A percentile compares a stretch with the other conserved stretches of the same genome.
phyloP scores from a whole-genome alignment of 306 rosid species.

The Ormosia semicastrata region DNA sequence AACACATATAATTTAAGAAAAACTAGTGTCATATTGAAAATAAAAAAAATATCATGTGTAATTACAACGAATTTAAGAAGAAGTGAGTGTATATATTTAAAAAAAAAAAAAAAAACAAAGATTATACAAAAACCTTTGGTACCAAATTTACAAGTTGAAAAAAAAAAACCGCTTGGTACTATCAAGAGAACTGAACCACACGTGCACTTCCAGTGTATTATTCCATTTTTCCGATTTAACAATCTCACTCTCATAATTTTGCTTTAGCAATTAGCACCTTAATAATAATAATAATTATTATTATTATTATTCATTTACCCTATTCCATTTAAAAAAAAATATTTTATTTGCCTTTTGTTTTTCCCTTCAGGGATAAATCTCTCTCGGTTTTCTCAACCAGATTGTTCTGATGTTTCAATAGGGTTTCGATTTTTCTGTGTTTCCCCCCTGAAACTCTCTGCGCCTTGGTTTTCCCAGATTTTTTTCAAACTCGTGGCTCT shows the following conservation, averaged over 20 bases:
- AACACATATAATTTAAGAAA: too few relatives aligned
- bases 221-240: not conserved
- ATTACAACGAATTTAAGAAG: too few relatives aligned
- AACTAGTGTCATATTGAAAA: too few relatives aligned
- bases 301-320: not conserved
- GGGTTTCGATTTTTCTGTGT: constrained; percentile 42
- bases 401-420: constrained; percentile 30
- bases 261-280: not conserved
- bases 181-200: not conserved
- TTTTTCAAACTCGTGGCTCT: constrained; percentile 36
- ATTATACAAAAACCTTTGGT: too few relatives aligned
- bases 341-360: not conserved
- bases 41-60: too few relatives aligned
- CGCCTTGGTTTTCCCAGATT: constrained; percentile 15
- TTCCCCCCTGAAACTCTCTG: not conserved
- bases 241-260: not conserved
- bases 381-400: constrained; percentile 57
- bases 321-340: not conserved
- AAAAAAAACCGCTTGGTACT: too few relatives aligned
- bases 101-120: too few relatives aligned
- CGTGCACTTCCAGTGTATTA: not conserved
- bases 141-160: too few relatives aligned
- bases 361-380: constrained; percentile 19
- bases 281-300: not conserved
- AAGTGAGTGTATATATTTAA: too few relatives aligned